Conservation (phyloP, 2,329 filamentous ascomycete species). For the Aspergillus brunneoviolaceus region DNA sequence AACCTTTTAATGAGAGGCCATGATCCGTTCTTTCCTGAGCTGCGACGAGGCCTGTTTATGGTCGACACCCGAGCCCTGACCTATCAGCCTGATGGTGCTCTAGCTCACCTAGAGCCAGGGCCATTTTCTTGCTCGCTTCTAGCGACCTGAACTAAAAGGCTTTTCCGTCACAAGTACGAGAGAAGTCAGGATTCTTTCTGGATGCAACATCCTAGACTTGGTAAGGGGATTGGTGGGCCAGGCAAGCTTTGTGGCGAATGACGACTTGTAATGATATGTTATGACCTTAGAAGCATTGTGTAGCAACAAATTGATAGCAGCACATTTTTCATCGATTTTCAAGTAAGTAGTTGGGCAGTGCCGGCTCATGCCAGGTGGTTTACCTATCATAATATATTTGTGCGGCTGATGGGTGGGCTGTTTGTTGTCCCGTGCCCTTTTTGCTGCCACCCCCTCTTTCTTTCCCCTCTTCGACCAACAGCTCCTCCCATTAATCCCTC, state of each 20-base stretch:
- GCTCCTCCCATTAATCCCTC: neutral
- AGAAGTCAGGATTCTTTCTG: neutral
- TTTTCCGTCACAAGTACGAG: neutral
- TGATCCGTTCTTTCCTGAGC: neutral
- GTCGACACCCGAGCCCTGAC: neutral
- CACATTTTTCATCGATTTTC: neutral
- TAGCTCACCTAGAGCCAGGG: neutral
- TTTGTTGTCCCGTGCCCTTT: neutral
- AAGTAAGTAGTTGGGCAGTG: neutral
- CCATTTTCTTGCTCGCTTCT: neutral
- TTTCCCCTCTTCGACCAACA: neutral
- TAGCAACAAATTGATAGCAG: neutral
- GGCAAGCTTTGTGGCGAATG: neutral
- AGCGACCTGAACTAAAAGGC: neutral
- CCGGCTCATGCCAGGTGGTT: neutral
- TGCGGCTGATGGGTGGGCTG: neutral
- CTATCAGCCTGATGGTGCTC: neutral
- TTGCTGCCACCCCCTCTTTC: neutral
- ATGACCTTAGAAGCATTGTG: neutral
- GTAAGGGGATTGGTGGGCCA: neutral
- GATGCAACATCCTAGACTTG: neutral
- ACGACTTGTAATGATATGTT: neutral
- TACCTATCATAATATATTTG: neutral
- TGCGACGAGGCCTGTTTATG: neutral
- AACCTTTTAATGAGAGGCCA: neutral